Evolutionary conservation across 2,329 filamentous ascomycete species (phyloP), one percentile per base, ranked within the genome.

Genomic region (Paracorniculantispora psalliotae): DNA sequence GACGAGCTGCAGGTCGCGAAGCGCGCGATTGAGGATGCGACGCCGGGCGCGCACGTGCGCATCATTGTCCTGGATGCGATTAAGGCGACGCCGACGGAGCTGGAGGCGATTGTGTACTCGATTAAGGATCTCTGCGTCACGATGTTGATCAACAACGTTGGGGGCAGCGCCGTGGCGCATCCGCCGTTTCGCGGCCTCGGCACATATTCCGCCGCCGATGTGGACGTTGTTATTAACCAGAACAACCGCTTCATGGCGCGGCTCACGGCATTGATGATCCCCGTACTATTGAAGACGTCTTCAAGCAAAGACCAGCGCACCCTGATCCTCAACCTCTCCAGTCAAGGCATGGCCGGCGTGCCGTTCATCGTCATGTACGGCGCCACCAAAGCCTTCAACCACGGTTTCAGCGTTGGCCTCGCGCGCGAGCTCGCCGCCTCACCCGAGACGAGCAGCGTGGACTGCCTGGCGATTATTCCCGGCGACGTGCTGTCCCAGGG

Each of bases 331-430:
- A 71, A 68, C 51, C 13, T 69, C n/a, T 67, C 67, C 60, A 71
- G 69, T 7, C 64, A 35, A 12, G 63, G 64, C 25, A 51, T 49
- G 25, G 48, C 67, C 37, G 68, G 69, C 15, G 21, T 68, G 28
- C 71, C 72, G 23, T 69, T 65, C 35, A 61, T 70, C 46, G 65
- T 65, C 19, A 63, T 70, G 59, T 73, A 73, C 60, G 62, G 64
- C 30, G 67, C 64, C 33, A 68, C 67, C 33, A 72, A 72, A 65
- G 69, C 65, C 3, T 71, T 72, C 54, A 67, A 69, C 61, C 64
- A 63, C 26, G 62, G 62, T 12, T 66, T 72, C n/a, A 68, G 64
- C 50, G 62, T 54, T 9, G 67, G 62, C 1, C 60, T 73, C 4
- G 63, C 67, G 7, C 61, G 68, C 19, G 69, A 73, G 58, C 64